These are phyloP conservation scores for Stagonosporopsis chrysanthemi DNA, from an alignment of 2,329 filamentous ascomycete species.

Conservation along the genomic window DNA sequence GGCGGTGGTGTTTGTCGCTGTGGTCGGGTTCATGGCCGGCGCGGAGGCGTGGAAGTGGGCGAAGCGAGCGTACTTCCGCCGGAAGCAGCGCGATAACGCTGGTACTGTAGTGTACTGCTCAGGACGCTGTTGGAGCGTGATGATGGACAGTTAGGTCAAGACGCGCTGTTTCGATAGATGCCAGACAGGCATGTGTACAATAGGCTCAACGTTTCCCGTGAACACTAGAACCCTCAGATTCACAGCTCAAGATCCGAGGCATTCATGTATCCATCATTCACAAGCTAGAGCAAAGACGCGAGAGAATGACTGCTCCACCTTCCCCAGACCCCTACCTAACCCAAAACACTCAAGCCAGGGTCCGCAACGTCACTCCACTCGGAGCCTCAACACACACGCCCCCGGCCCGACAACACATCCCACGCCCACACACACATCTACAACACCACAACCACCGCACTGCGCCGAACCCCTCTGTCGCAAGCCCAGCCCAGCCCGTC, in stretches of 20 bases:
- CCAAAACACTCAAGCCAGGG: constrained; percentile 7
- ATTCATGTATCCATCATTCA: too few relatives aligned
- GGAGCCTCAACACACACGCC: constrained; percentile 6
- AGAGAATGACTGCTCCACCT: neutral
- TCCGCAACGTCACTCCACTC: constrained; percentile 13
- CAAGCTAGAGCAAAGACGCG: neutral
- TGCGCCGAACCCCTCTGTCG: too few relatives aligned
- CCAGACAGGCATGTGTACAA: neutral
- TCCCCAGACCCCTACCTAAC: constrained; percentile 8
- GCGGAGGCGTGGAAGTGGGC: constrained; percentile 71
- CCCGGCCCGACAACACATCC: neutral
- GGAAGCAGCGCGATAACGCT: neutral
- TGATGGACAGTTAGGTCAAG: neutral
- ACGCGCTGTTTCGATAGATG: neutral
- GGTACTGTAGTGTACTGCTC: neutral
- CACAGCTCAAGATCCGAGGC: neutral
- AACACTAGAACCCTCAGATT: neutral
- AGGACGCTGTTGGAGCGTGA: neutral
- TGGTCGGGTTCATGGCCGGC: constrained; percentile 68
- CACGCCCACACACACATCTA: neutral
- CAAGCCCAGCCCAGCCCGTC: too few relatives aligned
- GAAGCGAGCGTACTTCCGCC: constrained; percentile 59
- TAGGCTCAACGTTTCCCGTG: neutral
- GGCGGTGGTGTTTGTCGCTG: constrained; percentile 67
- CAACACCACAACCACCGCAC: neutral